Percentiles rank a stretch among this genome's conserved stretches.
Conservation (phyloP, 768 basidiomycete species). For the Rhizopogon vinicolor region DNA sequence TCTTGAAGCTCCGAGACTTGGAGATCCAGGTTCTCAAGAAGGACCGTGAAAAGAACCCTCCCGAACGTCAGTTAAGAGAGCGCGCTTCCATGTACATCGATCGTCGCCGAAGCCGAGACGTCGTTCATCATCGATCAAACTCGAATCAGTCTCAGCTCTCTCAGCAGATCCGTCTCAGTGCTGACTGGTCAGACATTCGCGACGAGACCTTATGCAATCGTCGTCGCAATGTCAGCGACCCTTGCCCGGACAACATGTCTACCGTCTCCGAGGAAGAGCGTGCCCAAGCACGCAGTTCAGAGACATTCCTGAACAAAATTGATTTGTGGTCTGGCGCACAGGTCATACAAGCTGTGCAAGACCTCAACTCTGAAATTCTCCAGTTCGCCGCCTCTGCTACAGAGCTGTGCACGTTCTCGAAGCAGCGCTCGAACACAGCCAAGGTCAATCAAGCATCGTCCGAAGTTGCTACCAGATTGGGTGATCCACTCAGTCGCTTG, state of each 20-base stretch:
- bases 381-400: constrained; percentile 75
- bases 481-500: constrained; percentile 55
- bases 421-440: constrained; percentile 33
- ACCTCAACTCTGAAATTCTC: constrained; percentile 77
- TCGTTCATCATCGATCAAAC: constrained; percentile 23
- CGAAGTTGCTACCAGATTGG: constrained; percentile 60
- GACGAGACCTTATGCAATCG: constrained; percentile 12
- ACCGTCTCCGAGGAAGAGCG: constrained; percentile 46
- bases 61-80: constrained; percentile 17
- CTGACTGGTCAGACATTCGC: constrained; percentile 27
- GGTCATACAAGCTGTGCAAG: constrained; percentile 73
- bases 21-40: constrained; percentile 54
- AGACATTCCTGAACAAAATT: constrained; percentile 68
- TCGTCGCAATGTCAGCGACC: constrained; percentile 10
- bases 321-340: constrained; percentile 76
- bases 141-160: constrained; percentile 25
- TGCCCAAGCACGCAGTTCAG: constrained; percentile 53
- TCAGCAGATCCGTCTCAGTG: constrained; percentile 26
- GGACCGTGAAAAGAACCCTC: constrained; percentile 28
- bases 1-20: constrained; percentile 50
- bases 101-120: constrained; percentile 24
- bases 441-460: constrained; percentile 49
- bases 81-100: constrained; percentile 19
- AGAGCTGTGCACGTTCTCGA: constrained; percentile 56
- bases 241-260: constrained; percentile 19